Evolutionary conservation across 2,329 filamentous ascomycete species (phyloP).

Genomic region (Paraphoma chrysanthemicola): DNA sequence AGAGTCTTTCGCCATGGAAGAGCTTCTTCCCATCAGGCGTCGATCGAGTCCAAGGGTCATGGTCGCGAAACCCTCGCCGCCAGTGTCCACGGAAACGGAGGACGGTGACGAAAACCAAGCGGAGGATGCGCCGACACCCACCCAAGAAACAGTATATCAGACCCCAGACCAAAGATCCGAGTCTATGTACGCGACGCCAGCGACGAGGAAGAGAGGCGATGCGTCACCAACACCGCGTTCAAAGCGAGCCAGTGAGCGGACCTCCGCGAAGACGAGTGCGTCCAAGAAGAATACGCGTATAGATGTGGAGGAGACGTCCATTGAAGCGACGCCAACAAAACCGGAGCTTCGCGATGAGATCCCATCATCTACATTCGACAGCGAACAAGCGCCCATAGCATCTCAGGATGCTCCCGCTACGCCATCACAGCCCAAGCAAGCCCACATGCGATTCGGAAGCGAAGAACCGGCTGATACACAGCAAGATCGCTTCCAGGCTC

Average conservation of each 20-base stretch:
- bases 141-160: constrained; percentile 25
- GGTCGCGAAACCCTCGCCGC: constrained; percentile 19
- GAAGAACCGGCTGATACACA: constrained; percentile 36
- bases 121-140: constrained; percentile 17
- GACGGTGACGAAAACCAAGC: constrained; percentile 7
- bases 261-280: constrained; percentile 23
- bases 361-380: constrained; percentile 37
- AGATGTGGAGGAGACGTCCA: constrained; percentile 1
- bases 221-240: constrained; percentile 35
- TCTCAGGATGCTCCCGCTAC: constrained; percentile 18
- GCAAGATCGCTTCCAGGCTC: constrained; percentile 12
- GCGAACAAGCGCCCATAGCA: constrained; percentile 25
- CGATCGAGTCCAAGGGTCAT: constrained; percentile 33
- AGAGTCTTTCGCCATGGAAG: constrained; percentile 12
- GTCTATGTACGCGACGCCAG: constrained; percentile 34
- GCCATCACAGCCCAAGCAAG: constrained; percentile 22
- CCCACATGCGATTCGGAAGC: constrained; percentile 44
- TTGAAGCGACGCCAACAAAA: constrained; percentile 8
- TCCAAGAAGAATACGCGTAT: constrained; percentile 18
- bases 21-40: constrained; percentile 25
- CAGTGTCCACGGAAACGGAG: constrained; percentile 11
- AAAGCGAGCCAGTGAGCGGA: constrained; percentile 11
- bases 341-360: constrained; percentile 27
- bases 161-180: constrained; percentile 28
- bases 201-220: constrained; percentile 23